These are phyloP conservation scores for Acmispon strigosus DNA, from an alignment of 306 rosid species.

Conservation along the genomic window DNA sequence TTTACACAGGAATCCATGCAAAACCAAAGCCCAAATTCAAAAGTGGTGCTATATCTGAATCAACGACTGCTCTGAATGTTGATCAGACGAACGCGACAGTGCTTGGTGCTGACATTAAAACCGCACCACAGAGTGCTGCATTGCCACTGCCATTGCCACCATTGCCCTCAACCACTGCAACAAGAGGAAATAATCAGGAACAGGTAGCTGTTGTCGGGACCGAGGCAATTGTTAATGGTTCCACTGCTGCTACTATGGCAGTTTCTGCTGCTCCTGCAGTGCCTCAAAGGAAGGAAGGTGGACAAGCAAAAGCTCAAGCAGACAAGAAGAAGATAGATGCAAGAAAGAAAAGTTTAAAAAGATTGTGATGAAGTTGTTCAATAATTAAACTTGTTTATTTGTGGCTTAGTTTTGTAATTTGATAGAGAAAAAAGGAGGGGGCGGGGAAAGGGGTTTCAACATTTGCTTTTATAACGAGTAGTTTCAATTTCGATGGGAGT, in stretches of 20 bases:
- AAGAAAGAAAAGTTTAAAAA: constrained; percentile 95
- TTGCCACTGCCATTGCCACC: constrained; percentile 50
- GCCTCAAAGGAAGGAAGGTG: constrained; percentile 54
- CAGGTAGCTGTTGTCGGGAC: constrained; percentile 26
- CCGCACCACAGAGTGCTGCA: constrained; percentile 35
- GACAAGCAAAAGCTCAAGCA: constrained; percentile 50
- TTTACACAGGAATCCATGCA: constrained; percentile 95
- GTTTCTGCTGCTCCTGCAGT: constrained; percentile 23
- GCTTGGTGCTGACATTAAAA: constrained; percentile 54
- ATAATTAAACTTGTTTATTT: constrained; percentile 27
- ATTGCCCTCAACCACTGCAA: constrained; percentile 28
- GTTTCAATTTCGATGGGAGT: constrained; percentile 5
- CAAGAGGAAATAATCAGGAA: constrained; percentile 55
- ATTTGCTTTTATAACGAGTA: constrained; percentile 13
- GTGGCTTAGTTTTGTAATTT: constrained; percentile 18
- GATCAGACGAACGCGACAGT: constrained; percentile 64
- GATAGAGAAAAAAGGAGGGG: neutral
- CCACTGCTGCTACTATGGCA: constrained; percentile 24
- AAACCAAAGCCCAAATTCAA: constrained; percentile 83
- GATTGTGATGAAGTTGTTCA: constrained; percentile 52
- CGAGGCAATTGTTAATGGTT: constrained; percentile 35
- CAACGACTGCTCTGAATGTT: constrained; percentile 84
- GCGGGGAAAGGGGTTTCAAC: neutral
- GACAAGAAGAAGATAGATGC: constrained; percentile 97
- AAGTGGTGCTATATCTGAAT: constrained; percentile 89